Conservation (phyloP, 345 rosid genomes). For the Eucalyptus pumila region DNA sequence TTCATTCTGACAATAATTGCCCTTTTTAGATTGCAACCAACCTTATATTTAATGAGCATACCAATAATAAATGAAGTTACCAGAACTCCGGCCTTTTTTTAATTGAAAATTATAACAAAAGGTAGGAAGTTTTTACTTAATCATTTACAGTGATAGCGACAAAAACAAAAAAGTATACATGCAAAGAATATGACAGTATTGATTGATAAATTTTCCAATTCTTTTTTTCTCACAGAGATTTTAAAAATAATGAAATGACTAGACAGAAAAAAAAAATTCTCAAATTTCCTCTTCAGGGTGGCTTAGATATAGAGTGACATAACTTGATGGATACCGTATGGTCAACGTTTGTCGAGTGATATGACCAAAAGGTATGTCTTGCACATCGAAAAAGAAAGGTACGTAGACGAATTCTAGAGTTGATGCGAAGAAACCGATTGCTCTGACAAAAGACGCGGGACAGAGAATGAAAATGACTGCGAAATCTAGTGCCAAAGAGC, state of each 20-base stretch:
- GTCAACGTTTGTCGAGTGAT: not conserved
- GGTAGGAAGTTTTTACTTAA: not conserved
- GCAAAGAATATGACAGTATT: not conserved
- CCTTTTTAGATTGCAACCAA: no score
- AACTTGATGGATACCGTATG: not conserved
- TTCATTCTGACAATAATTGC: no score
- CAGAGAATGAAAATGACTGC: not conserved
- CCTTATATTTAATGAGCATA: no score
- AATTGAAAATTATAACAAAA: not conserved
- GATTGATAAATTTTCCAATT: not conserved
- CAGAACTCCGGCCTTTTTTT: rapidly evolving
- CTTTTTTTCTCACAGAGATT: not conserved
- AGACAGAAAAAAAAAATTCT: not conserved
- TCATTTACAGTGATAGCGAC: not conserved
- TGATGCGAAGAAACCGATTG: not conserved
- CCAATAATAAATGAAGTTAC: not conserved
- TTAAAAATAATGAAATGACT: not conserved
- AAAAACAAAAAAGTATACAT: rapidly evolving
- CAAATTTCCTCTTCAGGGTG: not conserved
- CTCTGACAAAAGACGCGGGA: not conserved
- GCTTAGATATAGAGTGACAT: not conserved
- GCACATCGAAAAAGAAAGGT: not conserved
- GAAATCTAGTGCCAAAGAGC: not conserved
- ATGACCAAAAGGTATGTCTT: not conserved
- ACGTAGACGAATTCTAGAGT: not conserved